These are phyloP conservation scores for Talaromyces stipitatus DNA, from an alignment of 495 filamentous ascomycete genomes.

Conservation along the genomic window DNA sequence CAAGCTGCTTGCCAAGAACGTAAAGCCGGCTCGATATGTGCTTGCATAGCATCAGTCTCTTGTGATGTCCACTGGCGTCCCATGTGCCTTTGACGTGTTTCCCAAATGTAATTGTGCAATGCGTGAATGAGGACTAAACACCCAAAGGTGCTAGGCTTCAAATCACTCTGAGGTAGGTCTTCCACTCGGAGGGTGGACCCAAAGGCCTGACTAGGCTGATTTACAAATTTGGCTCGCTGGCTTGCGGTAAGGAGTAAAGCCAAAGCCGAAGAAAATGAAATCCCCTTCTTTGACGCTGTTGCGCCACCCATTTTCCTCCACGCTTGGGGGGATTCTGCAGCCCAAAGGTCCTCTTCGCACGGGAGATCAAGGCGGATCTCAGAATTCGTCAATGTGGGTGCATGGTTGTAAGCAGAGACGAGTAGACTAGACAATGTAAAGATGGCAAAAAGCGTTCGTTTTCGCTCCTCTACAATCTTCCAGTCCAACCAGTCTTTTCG, in stretches of 20 bases:
- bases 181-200: slow-evolving; percentile 14
- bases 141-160: slow-evolving; percentile 88
- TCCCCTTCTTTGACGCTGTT: slow-evolving; percentile 52
- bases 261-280: slow-evolving; percentile 67
- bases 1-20: slow-evolving; percentile 94
- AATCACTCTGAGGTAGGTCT: slow-evolving; percentile 50
- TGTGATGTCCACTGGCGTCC: slow-evolving; percentile 84
- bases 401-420: slow-evolving; percentile 87
- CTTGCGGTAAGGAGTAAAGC: slow-evolving; percentile 73
- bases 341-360: slow-evolving; percentile 89
- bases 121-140: slow-evolving; percentile 93
- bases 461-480: slow-evolving; percentile 85
- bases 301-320: slow-evolving; percentile 75
- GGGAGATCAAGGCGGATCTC: slow-evolving; percentile 88
- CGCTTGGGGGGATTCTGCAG: slow-evolving; percentile 67
- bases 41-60: slow-evolving; percentile 94
- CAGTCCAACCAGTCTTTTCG: slow-evolving; percentile 81
- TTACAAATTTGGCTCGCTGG: slow-evolving; percentile 58
- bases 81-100: slow-evolving; percentile 85
- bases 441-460: slow-evolving; percentile 86
- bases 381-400: slow-evolving; percentile 86
- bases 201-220: slow-evolving; percentile 39
- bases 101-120: slow-evolving; percentile 97
- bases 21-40: slow-evolving; percentile 89
- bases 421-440: slow-evolving; percentile 87